phyloP scores from a whole-genome alignment of 2,329 filamentous ascomycete species.

The Colletotrichum gigasporum region DNA sequence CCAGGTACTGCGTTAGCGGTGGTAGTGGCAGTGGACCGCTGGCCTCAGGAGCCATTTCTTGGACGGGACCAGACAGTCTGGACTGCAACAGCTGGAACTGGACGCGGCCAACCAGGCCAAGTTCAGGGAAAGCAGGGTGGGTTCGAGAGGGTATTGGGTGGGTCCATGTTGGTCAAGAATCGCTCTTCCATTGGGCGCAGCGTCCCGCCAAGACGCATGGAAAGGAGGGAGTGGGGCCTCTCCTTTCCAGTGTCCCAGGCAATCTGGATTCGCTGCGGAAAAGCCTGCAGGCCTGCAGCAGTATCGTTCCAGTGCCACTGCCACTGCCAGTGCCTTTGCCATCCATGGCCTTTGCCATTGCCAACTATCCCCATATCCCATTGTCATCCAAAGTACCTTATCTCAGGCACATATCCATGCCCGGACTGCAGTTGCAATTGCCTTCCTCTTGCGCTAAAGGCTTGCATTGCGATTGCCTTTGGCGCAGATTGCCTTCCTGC shows the following conservation, averaged over 20 bases:
- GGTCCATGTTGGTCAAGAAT: neutral
- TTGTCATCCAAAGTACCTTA: too few species aligned
- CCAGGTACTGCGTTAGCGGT: neutral
- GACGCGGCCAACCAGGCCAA: constrained; percentile 15
- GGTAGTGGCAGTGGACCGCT: neutral
- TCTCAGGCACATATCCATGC: too few species aligned
- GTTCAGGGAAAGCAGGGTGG: neutral
- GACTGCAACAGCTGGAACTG: constrained; percentile 14
- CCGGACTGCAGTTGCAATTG: too few species aligned
- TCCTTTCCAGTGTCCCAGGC: constrained; percentile 4
- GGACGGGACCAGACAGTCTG: constrained; percentile 7
- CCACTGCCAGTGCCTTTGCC: too few species aligned
- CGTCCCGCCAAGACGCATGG: constrained; percentile 25
- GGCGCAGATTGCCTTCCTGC: constrained; percentile 11
- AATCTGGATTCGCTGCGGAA: neutral
- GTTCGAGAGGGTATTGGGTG: neutral
- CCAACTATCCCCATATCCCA: too few species aligned
- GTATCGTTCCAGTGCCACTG: neutral
- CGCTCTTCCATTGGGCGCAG: constrained; percentile 10
- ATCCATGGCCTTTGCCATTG: too few species aligned
- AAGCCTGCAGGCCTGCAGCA: neutral
- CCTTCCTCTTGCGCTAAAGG: too few species aligned
- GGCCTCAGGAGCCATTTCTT: too few species aligned
- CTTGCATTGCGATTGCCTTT: neutral
- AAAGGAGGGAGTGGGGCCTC: constrained; percentile 24